Conservation (phyloP, 129 eudicot genomes). For the Tagetes patula region DNA sequence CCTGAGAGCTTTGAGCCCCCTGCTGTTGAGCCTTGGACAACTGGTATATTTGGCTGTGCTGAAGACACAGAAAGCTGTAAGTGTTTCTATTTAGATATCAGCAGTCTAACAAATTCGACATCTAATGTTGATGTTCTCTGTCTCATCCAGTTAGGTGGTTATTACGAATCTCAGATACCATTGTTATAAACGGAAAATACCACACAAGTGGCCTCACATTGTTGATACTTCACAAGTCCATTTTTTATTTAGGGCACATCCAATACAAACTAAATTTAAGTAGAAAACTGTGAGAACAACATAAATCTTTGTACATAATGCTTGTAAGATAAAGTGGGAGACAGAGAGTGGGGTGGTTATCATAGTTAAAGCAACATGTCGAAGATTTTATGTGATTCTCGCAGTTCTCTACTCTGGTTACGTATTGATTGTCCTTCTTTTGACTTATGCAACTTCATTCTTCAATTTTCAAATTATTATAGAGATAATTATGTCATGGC, state of each 20-base stretch:
- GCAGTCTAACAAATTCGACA: background rate
- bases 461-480: background rate
- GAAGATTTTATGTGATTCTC: background rate
- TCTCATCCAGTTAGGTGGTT: conserved; percentile 14
- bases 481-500: background rate
- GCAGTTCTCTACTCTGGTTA: background rate
- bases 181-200: conserved; percentile 6
- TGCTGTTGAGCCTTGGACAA: conserved; percentile 89
- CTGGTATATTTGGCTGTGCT: conserved; percentile 84
- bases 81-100: conserved; percentile 28
- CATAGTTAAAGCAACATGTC: background rate
- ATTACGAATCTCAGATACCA: background rate
- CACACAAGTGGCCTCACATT: conserved; percentile 7
- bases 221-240: background rate
- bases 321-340: background rate
- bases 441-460: conserved; percentile 6
- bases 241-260: background rate
- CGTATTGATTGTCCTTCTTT: background rate
- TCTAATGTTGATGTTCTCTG: background rate
- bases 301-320: background rate
- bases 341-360: background rate
- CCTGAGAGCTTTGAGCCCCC: conserved; percentile 90
- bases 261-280: background rate
- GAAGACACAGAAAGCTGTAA: conserved; percentile 92
- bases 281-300: background rate